A percentile compares a stretch with the other conserved stretches of the same genome.
phyloP scores from a whole-genome alignment of 768 basidiomycete genomes.

The Hortiboletus campestris region DNA sequence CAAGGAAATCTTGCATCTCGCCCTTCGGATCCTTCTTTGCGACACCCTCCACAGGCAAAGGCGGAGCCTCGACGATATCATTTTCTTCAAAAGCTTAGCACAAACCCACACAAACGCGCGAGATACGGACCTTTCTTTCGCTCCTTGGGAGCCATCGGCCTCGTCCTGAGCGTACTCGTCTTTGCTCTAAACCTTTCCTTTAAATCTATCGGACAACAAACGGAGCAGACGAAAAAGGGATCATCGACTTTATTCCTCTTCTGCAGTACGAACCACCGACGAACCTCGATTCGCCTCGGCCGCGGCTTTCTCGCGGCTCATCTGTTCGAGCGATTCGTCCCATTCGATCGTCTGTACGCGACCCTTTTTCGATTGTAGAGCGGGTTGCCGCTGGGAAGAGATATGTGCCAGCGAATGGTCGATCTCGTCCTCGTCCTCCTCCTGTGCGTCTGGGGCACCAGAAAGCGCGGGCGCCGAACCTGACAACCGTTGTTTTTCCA shows the following conservation, averaged over 20 bases:
- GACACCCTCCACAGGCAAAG: conserved; percentile 41
- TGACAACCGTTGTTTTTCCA: conserved; percentile 58
- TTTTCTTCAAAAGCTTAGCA: conserved; percentile 27
- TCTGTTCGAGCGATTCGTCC: conserved; percentile 61
- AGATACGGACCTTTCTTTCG: conserved; percentile 38
- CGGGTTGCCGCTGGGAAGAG: conserved; percentile 27
- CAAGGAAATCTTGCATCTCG: conserved; percentile 71
- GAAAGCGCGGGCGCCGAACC: conserved; percentile 28
- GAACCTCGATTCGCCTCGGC: conserved; percentile 77
- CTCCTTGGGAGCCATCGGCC: conserved; percentile 34
- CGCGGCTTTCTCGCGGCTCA: conserved; percentile 66
- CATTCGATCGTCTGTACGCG: conserved; percentile 64
- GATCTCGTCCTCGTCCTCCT: conserved; percentile 51
- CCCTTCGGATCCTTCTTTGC: conserved; percentile 44
- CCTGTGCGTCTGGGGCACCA: conserved; percentile 21
- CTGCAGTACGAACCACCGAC: conserved; percentile 5
- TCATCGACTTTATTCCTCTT: background rate
- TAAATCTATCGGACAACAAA: conserved; percentile 41
- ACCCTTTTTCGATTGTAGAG: conserved; percentile 51
- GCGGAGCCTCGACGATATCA: conserved; percentile 47
- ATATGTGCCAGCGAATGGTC: conserved; percentile 59
- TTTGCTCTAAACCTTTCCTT: conserved; percentile 59
- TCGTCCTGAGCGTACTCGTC: conserved; percentile 44
- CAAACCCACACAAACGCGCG: background rate
- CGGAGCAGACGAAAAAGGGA: background rate